Conservation (phyloP, 176 grass and related monocot genomes). For the Carex parvula region DNA sequence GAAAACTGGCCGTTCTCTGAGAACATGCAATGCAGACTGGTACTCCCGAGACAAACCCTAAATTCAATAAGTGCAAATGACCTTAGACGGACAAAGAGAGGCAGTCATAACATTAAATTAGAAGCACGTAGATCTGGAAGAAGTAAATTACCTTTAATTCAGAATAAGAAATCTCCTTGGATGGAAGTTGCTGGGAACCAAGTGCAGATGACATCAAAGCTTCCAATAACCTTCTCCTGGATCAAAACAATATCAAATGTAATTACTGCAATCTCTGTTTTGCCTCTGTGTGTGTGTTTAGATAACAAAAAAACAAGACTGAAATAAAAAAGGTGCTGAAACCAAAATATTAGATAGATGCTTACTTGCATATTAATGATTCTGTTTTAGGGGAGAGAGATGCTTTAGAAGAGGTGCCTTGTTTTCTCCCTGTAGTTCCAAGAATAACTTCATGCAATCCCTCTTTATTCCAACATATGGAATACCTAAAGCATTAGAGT, state of each 20-base stretch:
- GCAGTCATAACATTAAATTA: background rate
- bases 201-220: constrained; percentile 41
- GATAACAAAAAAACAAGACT: background rate
- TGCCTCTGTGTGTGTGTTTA: background rate
- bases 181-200: constrained; percentile 22
- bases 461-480: constrained; percentile 80
- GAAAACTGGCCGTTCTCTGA: constrained; percentile 50
- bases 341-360: constrained; percentile 21
- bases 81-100: background rate
- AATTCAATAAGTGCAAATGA: background rate
- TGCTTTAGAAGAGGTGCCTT: constrained; percentile 73
- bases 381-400: constrained; percentile 55
- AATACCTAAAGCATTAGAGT: constrained; percentile 51
- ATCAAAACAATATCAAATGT: background rate
- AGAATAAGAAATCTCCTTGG: constrained; percentile 41
- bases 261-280: constrained; percentile 7
- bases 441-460: constrained; percentile 78
- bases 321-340: background rate
- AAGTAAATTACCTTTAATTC: constrained; percentile 55
- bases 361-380: constrained; percentile 91
- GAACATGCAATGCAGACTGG: constrained; percentile 39
- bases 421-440: constrained; percentile 89
- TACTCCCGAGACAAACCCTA: constrained; percentile 59
- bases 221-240: constrained; percentile 69
- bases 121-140: background rate